phyloP scores from a whole-genome alignment of 495 filamentous ascomycete species.

The Penicillium paradoxum region DNA sequence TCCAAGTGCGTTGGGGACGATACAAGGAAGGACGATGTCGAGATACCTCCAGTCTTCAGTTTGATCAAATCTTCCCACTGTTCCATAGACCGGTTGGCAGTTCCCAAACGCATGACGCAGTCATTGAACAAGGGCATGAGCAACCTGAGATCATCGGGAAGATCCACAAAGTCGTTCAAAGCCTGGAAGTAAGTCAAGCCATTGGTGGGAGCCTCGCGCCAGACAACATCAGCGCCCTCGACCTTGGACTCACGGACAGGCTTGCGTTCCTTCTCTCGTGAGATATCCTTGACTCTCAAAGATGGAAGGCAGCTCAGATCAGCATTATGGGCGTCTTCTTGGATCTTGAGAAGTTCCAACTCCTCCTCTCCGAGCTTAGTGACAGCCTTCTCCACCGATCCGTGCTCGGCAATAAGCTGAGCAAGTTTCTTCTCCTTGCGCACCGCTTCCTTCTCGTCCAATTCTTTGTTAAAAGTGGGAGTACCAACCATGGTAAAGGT shows the following conservation, averaged over 20 bases:
- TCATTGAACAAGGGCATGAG: constrained; percentile 90
- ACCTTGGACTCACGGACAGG: constrained; percentile 62
- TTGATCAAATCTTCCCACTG: constrained; percentile 93
- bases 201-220: constrained; percentile 90
- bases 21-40: constrained; percentile 69
- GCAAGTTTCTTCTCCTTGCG: constrained; percentile 66
- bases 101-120: constrained; percentile 87
- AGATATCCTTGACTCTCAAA: constrained; percentile 81
- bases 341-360: constrained; percentile 72
- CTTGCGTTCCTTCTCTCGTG: constrained; percentile 66
- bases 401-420: constrained; percentile 61
- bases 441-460: constrained; percentile 71
- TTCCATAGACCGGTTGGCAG: constrained; percentile 82
- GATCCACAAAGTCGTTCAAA: constrained; percentile 67
- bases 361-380: constrained; percentile 67
- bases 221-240: constrained; percentile 68
- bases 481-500: constrained; percentile 95
- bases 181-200: constrained; percentile 95
- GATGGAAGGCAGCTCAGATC: constrained; percentile 86
- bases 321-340: constrained; percentile 73
- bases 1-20: constrained; percentile 67
- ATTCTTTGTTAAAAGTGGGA: constrained; percentile 60
- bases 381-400: constrained; percentile 65
- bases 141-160: constrained; percentile 80
- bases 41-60: constrained; percentile 90